Evolutionary conservation across 2,329 filamentous ascomycete genomes (phyloP), one percentile per base, ranked within the genome.

Genomic region (Pseudogymnoascus pannorum): DNA sequence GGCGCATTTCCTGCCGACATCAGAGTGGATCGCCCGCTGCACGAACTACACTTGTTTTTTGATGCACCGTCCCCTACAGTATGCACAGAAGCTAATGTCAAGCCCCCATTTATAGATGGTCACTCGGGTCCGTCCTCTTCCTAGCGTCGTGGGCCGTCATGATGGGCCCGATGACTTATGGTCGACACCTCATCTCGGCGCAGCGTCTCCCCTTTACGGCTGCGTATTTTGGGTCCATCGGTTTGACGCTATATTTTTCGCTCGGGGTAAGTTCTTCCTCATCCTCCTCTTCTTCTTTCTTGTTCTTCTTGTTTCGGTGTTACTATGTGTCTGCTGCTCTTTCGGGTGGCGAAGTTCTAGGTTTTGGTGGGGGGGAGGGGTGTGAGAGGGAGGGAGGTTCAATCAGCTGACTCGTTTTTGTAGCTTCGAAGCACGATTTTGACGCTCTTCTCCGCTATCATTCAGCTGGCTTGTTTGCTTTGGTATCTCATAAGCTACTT

Each of bases 401-500:
- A n/a, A 70, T 71, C 74, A 74, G 68, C 59, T 59, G 62, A 70
- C 68, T 42, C 5, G 11, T 14, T 14, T 22, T 44, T 44, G 1
- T 70, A 96, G 92, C 86, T 96, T 66, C 88, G 88, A 73, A 93
- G 82, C 72, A 92, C 89, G 40, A 76, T 95, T 64, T 84, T 97
- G 66, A 97, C 94, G 14, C 79, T 97, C 60, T 78, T 97, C 65
- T 89, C 92, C 20, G 87, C 91, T 64, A 81, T 97, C 63, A 78
- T 92, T 68, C 94, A 99, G 74, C 80, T 97, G 60, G 86, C 87
- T 60, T 89, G 88, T 65, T 79, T 97, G 66, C 66, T 91, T 54
- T 97, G 93, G 93, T 97, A 97, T 76, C 81, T 97, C 54, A 87
- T 97, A 74, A 96, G 91, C 76, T 99, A 99, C 75, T 97, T 97